Percentiles rank a stretch among this genome's conserved stretches.
These are phyloP conservation scores for Discostella stelligera DNA, from an alignment of 352 stramenopile genomes.

Conservation along the genomic window DNA sequence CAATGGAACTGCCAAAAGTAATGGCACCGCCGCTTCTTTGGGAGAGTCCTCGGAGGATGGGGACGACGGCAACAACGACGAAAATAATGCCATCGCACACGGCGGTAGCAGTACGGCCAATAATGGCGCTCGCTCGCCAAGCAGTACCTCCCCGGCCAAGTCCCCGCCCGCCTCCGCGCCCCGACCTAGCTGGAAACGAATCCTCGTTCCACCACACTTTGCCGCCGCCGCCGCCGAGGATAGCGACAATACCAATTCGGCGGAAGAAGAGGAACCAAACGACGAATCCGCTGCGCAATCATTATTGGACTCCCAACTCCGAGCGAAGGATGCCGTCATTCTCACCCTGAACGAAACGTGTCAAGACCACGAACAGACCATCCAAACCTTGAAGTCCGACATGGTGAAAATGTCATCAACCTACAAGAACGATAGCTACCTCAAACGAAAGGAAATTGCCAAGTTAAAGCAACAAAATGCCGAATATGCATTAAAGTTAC, in stretches of 20 bases:
- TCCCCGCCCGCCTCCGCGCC: not conserved
- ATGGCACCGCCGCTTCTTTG: no score
- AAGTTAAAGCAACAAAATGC: conserved; percentile 68
- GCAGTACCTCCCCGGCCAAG: not conserved
- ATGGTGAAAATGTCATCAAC: conserved; percentile 64
- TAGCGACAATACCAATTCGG: not conserved
- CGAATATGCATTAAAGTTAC: conserved; percentile 50
- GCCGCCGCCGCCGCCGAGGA: not conserved
- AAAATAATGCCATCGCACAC: no score
- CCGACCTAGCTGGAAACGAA: conserved; percentile 2
- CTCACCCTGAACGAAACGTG: conserved; percentile 28
- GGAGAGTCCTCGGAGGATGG: not conserved
- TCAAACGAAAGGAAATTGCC: conserved; percentile 66
- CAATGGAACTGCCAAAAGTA: conserved; percentile 2
- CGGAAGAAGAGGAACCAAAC: not conserved
- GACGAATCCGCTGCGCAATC: not conserved
- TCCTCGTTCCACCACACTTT: not conserved
- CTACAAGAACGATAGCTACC: conserved; percentile 70
- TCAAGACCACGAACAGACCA: conserved; percentile 38
- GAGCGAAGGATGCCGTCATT: conserved; percentile 37
- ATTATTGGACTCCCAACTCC: conserved; percentile 35
- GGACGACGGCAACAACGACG: no score
- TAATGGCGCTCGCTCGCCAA: no score
- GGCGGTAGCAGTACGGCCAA: no score
- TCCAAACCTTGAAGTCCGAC: conserved; percentile 35